These are phyloP conservation scores for Plectranthus barbatus DNA, from an alignment of 257 asterid genomes.

Conservation along the genomic window DNA sequence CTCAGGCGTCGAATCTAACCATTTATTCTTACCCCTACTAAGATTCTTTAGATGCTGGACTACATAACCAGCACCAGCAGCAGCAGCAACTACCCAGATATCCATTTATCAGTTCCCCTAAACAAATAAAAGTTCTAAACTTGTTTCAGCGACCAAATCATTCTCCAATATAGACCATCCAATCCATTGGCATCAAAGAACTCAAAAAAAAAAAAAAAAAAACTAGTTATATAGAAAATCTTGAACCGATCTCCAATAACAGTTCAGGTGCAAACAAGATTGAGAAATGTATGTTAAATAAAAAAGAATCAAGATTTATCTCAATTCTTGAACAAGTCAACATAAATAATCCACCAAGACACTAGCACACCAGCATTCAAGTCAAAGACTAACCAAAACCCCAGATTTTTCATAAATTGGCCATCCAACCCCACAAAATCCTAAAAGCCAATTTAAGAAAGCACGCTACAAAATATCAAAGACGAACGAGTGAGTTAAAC, in stretches of 20 bases:
- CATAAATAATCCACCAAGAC: constrained; percentile 6
- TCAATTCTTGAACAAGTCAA: constrained; percentile 7
- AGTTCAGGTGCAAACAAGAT: not conserved
- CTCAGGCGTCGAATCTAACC: constrained; percentile 25
- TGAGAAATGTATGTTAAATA: not conserved
- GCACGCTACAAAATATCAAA: constrained; percentile 1
- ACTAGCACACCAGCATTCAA: constrained; percentile 5
- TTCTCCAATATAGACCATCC: constrained; percentile 10
- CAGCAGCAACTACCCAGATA: constrained; percentile 63
- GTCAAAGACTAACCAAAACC: not conserved
- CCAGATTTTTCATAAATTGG: not conserved
- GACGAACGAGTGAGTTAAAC: not conserved
- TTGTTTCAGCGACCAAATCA: not conserved
- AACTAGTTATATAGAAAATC: not conserved
- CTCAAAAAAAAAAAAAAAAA: not conserved
- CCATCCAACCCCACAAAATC: not conserved
- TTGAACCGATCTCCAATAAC: not conserved
- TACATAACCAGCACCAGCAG: constrained; percentile 70
- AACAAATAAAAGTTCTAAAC: constrained; percentile 10
- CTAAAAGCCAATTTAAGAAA: constrained; percentile 2
- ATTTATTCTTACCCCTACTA: constrained; percentile 27
- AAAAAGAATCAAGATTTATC: not conserved
- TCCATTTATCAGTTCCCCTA: constrained; percentile 38
- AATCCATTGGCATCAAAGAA: not conserved
- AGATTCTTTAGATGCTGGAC: constrained; percentile 59